Base-by-base conservation (phyloP, 805 yeast genomes). In the Saturnispora diversa region DNA sequence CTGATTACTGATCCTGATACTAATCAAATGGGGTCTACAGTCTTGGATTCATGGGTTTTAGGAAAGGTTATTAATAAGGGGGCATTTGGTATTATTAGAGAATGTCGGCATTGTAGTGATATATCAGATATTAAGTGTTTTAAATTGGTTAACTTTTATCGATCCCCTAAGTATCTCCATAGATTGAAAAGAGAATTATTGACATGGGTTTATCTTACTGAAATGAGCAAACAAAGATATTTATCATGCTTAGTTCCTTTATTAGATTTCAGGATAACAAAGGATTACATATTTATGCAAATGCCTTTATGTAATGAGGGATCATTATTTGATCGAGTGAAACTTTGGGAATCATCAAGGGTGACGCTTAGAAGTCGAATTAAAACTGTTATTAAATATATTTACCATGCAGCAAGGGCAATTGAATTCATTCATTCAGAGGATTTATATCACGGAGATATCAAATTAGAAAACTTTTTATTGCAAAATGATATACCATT, bases 61-160 rank as follows among this genome's bases (percentile, higher is more conserved):
- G 95, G 94, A 1, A 77, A 76, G 49, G 71, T 80, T 9, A 79
- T 86, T 46, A 95, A 95, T 1, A 75, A 74, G 55, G 96, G 97
- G 11, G 94, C 95, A 0, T 88, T 92, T 82, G 94, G 95, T 9
- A 71, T 80, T 22, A 80, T 87, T 9, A 65, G 94, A 17, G 54
- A 53, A 11, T 52, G 58, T 31, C 40, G 42, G 11, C 39, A 46
- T 42, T 44, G 47, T 13, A 37, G 47, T 9, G 43, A 50, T 25
- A 16, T 39, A 0, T 27, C 40, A 13, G 51, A 51, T 5, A 29
- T 45, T 7, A 53, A 54, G 49, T 56, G 62, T 36, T 45, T 65
- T 50, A 51, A 61, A 43, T 44, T 59, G 26, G 52, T 60, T 39
- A 47, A 55, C 33, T 42, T 54, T 33, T 51, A 49, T 50, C 49